Conservation (phyloP, 2,329 filamentous ascomycete species). For the Dryadomyces quercus-mongolicae region DNA sequence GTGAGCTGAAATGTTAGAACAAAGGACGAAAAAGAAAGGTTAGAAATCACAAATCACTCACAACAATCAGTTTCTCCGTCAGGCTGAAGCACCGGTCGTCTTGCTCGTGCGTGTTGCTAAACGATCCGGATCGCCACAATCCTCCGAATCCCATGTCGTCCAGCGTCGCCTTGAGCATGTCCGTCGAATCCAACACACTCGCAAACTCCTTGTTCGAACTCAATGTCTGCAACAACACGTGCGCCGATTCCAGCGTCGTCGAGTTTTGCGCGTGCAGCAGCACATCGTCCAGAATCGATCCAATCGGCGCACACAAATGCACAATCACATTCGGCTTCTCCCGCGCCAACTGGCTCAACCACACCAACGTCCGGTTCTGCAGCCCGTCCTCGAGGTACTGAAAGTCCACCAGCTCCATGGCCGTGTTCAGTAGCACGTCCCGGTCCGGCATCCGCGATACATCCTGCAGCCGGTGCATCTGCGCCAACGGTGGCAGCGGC, state of each 20-base stretch:
- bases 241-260: conserved; percentile 46
- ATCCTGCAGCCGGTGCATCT: conserved; percentile 29
- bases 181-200: conserved; percentile 32
- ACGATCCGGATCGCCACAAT: conserved; percentile 45
- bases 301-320: conserved; percentile 45
- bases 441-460: conserved; percentile 41
- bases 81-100: conserved; percentile 40
- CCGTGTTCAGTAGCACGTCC: conserved; percentile 49
- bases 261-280: conserved; percentile 52
- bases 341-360: conserved; percentile 45
- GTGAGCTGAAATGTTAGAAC: conserved; percentile 3
- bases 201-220: conserved; percentile 41
- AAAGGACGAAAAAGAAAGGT: neutral
- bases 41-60: conserved; percentile 16
- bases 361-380: conserved; percentile 45
- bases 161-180: conserved; percentile 38
- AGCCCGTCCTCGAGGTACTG: conserved; percentile 49
- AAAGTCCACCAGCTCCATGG: conserved; percentile 55
- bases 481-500: conserved; percentile 24
- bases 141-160: conserved; percentile 52
- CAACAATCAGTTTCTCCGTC: conserved; percentile 50
- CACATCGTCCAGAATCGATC: conserved; percentile 47
- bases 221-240: conserved; percentile 45
- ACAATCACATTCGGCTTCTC: conserved; percentile 43
- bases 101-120: conserved; percentile 34